These are phyloP conservation scores for Magnusiomyces ingens DNA, from an alignment of 1,139 yeast genomes.

Conservation along the genomic window DNA sequence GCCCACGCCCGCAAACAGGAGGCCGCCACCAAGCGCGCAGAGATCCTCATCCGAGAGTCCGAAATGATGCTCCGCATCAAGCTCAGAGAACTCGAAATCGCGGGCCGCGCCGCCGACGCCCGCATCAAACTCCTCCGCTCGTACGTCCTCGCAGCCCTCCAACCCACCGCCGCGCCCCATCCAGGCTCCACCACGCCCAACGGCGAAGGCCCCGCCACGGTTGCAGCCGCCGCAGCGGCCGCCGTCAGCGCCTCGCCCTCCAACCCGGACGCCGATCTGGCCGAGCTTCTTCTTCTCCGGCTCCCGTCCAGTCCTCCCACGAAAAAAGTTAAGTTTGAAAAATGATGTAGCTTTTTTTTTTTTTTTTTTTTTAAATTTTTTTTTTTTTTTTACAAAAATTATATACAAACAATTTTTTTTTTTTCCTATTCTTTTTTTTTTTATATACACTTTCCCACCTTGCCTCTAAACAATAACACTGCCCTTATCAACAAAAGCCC, in stretches of 20 bases:
- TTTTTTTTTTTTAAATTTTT: too few relatives aligned
- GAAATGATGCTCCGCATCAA: slow-evolving; percentile 18
- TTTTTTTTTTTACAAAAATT: not conserved
- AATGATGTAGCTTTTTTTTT: too few relatives aligned
- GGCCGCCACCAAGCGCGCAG: slow-evolving; percentile 18
- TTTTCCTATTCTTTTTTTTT: not conserved
- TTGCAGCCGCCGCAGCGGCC: not conserved
- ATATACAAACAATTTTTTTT: not conserved
- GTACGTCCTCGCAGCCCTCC: not conserved
- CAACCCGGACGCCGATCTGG: not conserved
- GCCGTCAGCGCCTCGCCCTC: not conserved
- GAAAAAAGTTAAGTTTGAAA: not conserved
- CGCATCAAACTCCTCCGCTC: not conserved
- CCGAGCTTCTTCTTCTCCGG: not conserved
- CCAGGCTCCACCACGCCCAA: not conserved
- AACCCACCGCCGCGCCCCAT: not conserved
- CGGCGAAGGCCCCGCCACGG: not conserved
- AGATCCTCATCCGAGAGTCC: slow-evolving; percentile 20
- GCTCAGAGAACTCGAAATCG: slow-evolving; percentile 12
- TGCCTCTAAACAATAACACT: slow-evolving; percentile 35
- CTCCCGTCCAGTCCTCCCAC: not conserved
- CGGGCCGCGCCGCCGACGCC: not conserved
- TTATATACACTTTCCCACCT: not conserved
- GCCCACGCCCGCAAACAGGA: slow-evolving; percentile 45
- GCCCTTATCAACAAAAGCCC: slow-evolving; percentile 39